Conservation (phyloP, 345 rosid species). For the Populus pruinosa region DNA sequence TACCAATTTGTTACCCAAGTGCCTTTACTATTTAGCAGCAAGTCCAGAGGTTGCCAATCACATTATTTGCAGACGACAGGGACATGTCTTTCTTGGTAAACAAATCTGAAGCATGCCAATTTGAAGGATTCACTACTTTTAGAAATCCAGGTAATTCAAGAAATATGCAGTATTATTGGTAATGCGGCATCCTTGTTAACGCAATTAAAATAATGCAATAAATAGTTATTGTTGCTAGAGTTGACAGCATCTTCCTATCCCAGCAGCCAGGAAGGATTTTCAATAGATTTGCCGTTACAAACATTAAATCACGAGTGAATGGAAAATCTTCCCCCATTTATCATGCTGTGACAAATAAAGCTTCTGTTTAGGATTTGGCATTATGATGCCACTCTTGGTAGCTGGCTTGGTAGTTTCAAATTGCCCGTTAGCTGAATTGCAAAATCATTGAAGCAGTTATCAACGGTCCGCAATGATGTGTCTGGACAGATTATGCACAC, state of each 20-base stretch:
- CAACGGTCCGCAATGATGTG: conserved; percentile 4
- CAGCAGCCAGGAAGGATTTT: neutral
- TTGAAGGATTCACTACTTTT: neutral
- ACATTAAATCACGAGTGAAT: neutral
- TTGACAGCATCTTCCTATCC: neutral
- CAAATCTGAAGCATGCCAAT: neutral
- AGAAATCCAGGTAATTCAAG: neutral
- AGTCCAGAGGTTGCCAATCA: neutral
- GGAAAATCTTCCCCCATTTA: neutral
- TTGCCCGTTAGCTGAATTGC: neutral
- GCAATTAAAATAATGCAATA: neutral
- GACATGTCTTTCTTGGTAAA: neutral
- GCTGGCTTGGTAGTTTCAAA: neutral
- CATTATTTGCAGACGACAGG: neutral
- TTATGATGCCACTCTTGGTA: neutral
- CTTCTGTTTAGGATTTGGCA: conserved; percentile 3
- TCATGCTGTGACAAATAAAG: conserved; percentile 6
- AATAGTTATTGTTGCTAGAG: neutral
- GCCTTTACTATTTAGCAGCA: neutral
- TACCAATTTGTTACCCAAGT: neutral
- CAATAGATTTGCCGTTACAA: neutral
- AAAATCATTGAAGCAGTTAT: conserved; percentile 34
- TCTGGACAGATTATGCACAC: conserved; percentile 26
- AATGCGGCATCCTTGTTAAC: neutral
- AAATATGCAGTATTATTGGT: neutral